Base-by-base conservation (phyloP, 176 grass and related monocot species). In the Panicum miliaceum region DNA sequence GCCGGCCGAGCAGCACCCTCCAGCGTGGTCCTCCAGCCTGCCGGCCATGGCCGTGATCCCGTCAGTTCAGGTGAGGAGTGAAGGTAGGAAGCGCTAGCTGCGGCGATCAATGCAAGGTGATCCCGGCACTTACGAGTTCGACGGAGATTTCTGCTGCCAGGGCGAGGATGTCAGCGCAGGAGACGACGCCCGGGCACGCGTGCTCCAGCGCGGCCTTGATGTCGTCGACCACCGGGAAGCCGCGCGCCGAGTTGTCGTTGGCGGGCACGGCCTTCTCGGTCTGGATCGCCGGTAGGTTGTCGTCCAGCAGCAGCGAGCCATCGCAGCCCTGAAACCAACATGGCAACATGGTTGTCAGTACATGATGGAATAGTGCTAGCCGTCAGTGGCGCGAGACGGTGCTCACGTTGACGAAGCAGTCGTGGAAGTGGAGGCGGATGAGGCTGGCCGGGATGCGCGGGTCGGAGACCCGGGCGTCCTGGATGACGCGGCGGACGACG, bases 361-460 rank as follows among this genome's bases (percentile, higher is more conserved):
- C n/a, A n/a, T n/a, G n/a, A n/a, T n/a, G n/a, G n/a, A n/a, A n/a
- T n/a, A n/a, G n/a, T n/a, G n/a, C n/a, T n/a, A n/a, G n/a, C n/a
- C n/a, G n/a, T n/a, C n/a, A n/a, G n/a, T n/a, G n/a, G n/a, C n/a
- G n/a, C n/a, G n/a, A n/a, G n/a, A n/a, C n/a, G n/a, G 32, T 40
- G 23, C 43, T 72, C 42, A 77, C 82, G 50, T 86, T 45, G 83
- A 85, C 40, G 79, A 92, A 76, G 76, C 84, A 76, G 72, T 87
- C 65, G 25, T 88, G 80, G 66, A 86, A 86, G n/a, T 82, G 58
- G 73, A 46, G 86, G 50, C 69, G 84, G 80, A 52, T 77, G 84
- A 72, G 65, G 53, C 80, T 81, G 20, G 81, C 78, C 36, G 26
- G 81, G 29, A 88, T 48, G 35, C 86, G 85, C 34, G 75, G 68